Base-by-base conservation (phyloP, 352 stramenopile genomes). In the Globisporangium perplexum region DNA sequence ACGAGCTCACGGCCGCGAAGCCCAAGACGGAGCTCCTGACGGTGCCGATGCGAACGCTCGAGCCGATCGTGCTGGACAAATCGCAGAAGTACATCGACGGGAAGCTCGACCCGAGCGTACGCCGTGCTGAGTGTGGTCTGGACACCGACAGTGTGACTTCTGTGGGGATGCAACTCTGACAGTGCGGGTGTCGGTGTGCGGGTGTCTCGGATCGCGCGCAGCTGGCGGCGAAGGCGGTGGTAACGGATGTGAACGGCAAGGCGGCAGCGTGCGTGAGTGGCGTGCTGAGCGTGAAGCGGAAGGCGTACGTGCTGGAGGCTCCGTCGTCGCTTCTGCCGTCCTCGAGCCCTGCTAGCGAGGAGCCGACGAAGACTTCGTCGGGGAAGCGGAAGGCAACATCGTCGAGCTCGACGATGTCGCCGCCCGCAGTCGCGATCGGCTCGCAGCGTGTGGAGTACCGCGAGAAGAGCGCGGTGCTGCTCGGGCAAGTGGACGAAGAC, bases 51-150 rank as follows among this genome's bases (percentile, higher is more conserved):
- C 80, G 82, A 36, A 51, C 44, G n/a, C 82, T 95, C 12, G 73
- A 88, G 30, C 77, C 85, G 1, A 72, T 92, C 38, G 46, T 78
- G 26, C 63, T 95, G 2, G 78, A 88, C 41, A 88, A 88, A 47
- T 50, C 75, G 5, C 74, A 77, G 8, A 95, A 95, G 50, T 93
- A 93, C 63, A 71, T 95, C n/a, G 82, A 92, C 55, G 85, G 83
- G 39, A 73, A 72, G 45, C 70, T 95, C 7, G 76, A 92, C 45
- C 73, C 81, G 1, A 78, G 74, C 60, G 79, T 90, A 71, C 28
- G 44, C 3, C 6, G 8, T 6, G 4, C 8, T 39, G 14, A 7
- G 33, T 12, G 11, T 17, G 36, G 6, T 3, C 36, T 22, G 36
- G 17, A 43, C 35, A 14, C 12, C 12, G 4, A n/a, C n/a, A n/a